These are phyloP conservation scores for Galeopsis tetrahit DNA, from an alignment of 257 asterid genomes.

Conservation along the genomic window DNA sequence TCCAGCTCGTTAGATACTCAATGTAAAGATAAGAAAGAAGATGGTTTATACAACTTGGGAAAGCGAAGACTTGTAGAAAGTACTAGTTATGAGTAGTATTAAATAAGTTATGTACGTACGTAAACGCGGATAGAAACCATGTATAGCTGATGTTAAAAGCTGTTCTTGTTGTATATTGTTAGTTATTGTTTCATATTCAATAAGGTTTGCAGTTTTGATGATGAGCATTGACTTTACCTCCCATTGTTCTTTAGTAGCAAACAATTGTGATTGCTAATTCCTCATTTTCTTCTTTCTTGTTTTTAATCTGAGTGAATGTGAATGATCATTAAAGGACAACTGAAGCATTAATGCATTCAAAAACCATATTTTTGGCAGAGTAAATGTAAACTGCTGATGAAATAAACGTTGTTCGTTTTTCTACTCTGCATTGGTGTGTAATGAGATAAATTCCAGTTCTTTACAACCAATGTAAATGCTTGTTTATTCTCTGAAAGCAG, in stretches of 20 bases:
- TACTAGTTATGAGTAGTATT: background rate
- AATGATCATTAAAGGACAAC: background rate
- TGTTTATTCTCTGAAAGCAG: background rate
- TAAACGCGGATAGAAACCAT: background rate
- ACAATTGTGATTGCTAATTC: slow-evolving; percentile 2
- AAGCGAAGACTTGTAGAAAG: background rate
- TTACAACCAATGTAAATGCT: slow-evolving; percentile 6
- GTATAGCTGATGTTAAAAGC: background rate
- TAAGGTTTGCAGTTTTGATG: slow-evolving; percentile 4
- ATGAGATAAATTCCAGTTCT: background rate
- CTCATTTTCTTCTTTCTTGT: background rate
- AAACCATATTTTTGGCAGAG: background rate
- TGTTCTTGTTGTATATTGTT: slow-evolving; percentile 2
- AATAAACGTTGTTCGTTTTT: background rate
- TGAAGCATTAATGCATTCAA: background rate
- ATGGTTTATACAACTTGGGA: background rate
- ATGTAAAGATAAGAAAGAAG: background rate
- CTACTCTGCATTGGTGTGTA: background rate
- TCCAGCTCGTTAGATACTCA: too few species aligned
- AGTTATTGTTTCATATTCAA: background rate
- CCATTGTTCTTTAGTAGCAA: background rate
- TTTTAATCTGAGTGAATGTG: background rate
- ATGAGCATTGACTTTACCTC: background rate
- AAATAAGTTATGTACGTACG: background rate
- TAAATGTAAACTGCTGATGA: slow-evolving; percentile 11